Evolutionary conservation across 2,329 filamentous ascomycete genomes (phyloP), one percentile per base, ranked within the genome.

Genomic region (Verticillium dahliae): DNA sequence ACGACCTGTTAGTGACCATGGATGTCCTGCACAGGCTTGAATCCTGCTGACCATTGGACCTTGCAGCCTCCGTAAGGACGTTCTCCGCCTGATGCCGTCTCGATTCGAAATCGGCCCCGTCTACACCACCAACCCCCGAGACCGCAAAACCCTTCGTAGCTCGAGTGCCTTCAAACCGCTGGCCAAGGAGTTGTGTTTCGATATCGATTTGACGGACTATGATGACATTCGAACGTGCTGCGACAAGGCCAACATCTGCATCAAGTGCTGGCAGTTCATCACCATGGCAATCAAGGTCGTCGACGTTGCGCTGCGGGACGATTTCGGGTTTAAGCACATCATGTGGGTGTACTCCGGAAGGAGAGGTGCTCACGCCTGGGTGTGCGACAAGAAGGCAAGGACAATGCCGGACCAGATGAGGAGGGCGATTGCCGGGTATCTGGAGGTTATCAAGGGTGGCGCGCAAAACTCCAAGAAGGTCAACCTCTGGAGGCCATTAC

Each of bases 121-220:
- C 57, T 99, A 99, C 78, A 92, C 85, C 59, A 90, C 92, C 56
- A 97, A 98, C 73, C 95, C 95, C 0, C 89, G 92, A 68, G 95
- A 99, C 69, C 88, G 94, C 70, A 99, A 98, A 78, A 89, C 89
- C 0, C 76, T 98, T 38, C 87, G 89, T 60, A 94, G 92, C 74
- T 85, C 88, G 39, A 86, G 86, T 57, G 86, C 91, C 9, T 97
- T 99, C 78, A 90, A 89, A 65, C 94, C 95, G 0, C 75, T 97
- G 37, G 85, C 90, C 61, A 99, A 99, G 74, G 95, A 99, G 74
- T 80, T 99, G 45, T 97, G 97, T 69, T 98, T 99, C 75, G 95
- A 99, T 89, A 98, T 99, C 70, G 95, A 99, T 84, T 85, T 99
- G 85, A 98, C 95, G 60, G 95, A 98, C 77, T 99, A 99, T 76